These are phyloP conservation scores for Hanseniaspora sp. DNA, from an alignment of 1,139 yeast species.

Conservation along the genomic window DNA sequence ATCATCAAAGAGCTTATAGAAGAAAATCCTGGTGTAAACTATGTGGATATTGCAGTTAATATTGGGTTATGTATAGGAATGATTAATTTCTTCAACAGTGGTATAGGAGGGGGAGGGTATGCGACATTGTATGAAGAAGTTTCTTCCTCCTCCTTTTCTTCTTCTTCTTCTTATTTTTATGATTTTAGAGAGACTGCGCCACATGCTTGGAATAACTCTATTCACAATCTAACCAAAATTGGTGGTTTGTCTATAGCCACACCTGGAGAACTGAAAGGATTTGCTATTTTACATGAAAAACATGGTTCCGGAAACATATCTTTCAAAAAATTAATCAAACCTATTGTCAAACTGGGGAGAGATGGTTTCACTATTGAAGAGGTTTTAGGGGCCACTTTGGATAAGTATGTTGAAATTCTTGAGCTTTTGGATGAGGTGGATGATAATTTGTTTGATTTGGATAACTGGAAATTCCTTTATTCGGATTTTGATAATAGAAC, in stretches of 20 bases:
- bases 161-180: constrained; percentile 33
- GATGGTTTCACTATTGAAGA: constrained; percentile 54
- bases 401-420: constrained; percentile 31
- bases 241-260: constrained; percentile 82
- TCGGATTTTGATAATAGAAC: constrained; percentile 20
- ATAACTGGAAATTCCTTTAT: constrained; percentile 49
- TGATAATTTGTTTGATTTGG: constrained; percentile 14
- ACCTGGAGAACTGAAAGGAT: constrained; percentile 84
- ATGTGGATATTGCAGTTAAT: constrained; percentile 89
- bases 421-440: constrained; percentile 20
- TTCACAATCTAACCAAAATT: constrained; percentile 42
- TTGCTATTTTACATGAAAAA: constrained; percentile 44
- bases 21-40: constrained; percentile 33
- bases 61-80: constrained; percentile 83
- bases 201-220: constrained; percentile 34
- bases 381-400: constrained; percentile 39
- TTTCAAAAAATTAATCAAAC: constrained; percentile 67
- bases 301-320: constrained; percentile 62
- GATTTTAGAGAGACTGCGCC: constrained; percentile 93
- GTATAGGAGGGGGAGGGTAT: constrained; percentile 88
- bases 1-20: constrained; percentile 49
- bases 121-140: constrained; percentile 28
- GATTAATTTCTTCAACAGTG: constrained; percentile 70
- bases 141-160: neutral
- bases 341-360: constrained; percentile 59